phyloP scores from a whole-genome alignment of 768 basidiomycete species.

The Auricularia cornea region DNA sequence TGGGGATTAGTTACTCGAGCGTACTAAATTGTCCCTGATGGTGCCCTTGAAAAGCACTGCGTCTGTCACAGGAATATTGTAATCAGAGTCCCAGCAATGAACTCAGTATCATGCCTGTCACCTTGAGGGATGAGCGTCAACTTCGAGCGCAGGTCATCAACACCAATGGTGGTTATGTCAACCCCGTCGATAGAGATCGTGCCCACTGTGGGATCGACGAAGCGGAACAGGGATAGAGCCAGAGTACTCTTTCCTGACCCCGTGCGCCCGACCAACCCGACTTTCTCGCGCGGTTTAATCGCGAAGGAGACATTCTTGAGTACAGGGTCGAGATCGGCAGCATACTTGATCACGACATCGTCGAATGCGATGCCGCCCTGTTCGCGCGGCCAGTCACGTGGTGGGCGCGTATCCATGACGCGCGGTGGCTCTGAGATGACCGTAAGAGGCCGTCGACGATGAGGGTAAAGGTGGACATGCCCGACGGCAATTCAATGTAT shows the following conservation, averaged over 20 bases:
- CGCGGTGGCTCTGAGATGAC: conserved; percentile 46
- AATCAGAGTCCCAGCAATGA: neutral
- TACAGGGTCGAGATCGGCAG: conserved; percentile 51
- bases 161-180: conserved; percentile 32
- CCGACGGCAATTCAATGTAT: conserved; percentile 50
- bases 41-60: conserved; percentile 35
- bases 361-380: conserved; percentile 48
- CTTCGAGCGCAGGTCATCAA: conserved; percentile 22
- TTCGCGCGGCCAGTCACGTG: conserved; percentile 60
- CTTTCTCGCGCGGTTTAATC: conserved; percentile 55
- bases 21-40: conserved; percentile 40
- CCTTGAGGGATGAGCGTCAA: conserved; percentile 30
- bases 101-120: too few relatives aligned
- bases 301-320: conserved; percentile 53
- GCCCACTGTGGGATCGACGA: conserved; percentile 28
- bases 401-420: conserved; percentile 50
- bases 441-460: conserved; percentile 20
- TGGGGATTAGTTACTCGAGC: too few relatives aligned
- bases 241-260: conserved; percentile 19
- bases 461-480: too few relatives aligned
- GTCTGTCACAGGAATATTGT: conserved; percentile 27
- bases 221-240: conserved; percentile 30
- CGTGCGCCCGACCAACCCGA: conserved; percentile 43
- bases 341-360: conserved; percentile 53
- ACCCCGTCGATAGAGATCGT: conserved; percentile 33